Base-by-base conservation (phyloP, 306 rosid species). In the Vigna hirtella region DNA sequence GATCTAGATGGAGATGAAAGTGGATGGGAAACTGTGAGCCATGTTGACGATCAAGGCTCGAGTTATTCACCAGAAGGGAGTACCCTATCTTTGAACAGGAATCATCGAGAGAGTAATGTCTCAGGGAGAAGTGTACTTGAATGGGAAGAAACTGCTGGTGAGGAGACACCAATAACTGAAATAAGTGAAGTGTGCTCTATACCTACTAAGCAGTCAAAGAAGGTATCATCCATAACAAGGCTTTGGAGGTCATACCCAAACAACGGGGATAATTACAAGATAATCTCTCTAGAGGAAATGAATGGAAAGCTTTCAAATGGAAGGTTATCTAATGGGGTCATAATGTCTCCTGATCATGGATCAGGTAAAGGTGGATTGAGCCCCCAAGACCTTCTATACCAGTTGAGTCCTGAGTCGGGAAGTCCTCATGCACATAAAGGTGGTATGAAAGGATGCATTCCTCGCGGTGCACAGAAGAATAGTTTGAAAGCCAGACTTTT, bases 21-120 rank as follows among this genome's bases (percentile, higher is more conserved):
- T 80, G 98, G 97, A 73, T 94, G 98, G 98, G 98, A 94, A 81
- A 94, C 98, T 50, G 98, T 88, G 66, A 94, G 98, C 85, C 97
- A 92, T 69, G 66, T 67, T 8, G 98, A 94, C 78, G 97, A 94
- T 86, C 96, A 94, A 84, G 96, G 88, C 66, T 92, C 97, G 3
- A 89, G 95, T 85, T 89, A 78, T 87, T 92, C 98, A 30, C 91
- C 85, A 4, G 97, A 88, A 56, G 97, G 90, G 80, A 90, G 92
- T 77, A 82, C 70, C 48, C 78, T 51, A 50, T 90, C 91, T 9
- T 86, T 90, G 75, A 90, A 86, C 86, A 89, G 83, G 85, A 83
- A 90, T 84, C 45, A 18, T 68, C 78, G 85, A 65, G 90, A 79
- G 69, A 87, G 94, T 79, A 87, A 86, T 26, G 84, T 84, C 72